Evolutionary conservation across 805 yeast genomes (phyloP), one percentile per base, ranked within the genome.

Genomic region (Schizosaccharomyces osmophilus): DNA sequence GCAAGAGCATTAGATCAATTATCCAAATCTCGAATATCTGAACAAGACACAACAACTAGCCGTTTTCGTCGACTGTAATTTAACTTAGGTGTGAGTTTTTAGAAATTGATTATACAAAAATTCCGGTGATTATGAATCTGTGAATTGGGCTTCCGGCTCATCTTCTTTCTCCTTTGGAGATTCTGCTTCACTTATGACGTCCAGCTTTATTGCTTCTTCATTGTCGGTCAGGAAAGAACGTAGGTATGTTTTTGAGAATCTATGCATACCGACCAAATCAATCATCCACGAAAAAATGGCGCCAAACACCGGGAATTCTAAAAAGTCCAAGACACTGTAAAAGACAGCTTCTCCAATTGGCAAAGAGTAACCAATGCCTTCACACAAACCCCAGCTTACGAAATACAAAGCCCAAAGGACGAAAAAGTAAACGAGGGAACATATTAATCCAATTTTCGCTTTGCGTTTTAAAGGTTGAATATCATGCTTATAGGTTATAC

Each of bases 281-380:
- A 51, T 22, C 57, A 51, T 51, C 57, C 57, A 51, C 11, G 36
- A 24, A 29, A 51, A 51, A 1, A 29, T 5, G 5, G n/a, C n/a
- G 31, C 57, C 57, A 29, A 51, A 51, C 4, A 29, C 13, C 2
- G 36, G 36, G n/a, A 81, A 75, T 36, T 73, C 69, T 39, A 77
- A 64, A 55, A 81, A 64, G 70, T 81, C 85, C 64, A 81, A 69
- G 42, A 65, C 63, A 43, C 67, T 68, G 62, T 66, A 66, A 60
- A 65, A 64, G 15, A 60, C 66, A 48, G 63, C 67, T 51, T 66
- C 67, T 26, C 67, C 62, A 59, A 63, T 64, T 13, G 66, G 67
- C 24, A 66, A 42, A 48, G 64, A 77, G 59, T 73, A 78, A 67
- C 80, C 80, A 70, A 84, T 83, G 73, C 84, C 85, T 68, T 81